Conservation (phyloP, 2,329 filamentous ascomycete genomes). For the Grosmannia serpens region DNA sequence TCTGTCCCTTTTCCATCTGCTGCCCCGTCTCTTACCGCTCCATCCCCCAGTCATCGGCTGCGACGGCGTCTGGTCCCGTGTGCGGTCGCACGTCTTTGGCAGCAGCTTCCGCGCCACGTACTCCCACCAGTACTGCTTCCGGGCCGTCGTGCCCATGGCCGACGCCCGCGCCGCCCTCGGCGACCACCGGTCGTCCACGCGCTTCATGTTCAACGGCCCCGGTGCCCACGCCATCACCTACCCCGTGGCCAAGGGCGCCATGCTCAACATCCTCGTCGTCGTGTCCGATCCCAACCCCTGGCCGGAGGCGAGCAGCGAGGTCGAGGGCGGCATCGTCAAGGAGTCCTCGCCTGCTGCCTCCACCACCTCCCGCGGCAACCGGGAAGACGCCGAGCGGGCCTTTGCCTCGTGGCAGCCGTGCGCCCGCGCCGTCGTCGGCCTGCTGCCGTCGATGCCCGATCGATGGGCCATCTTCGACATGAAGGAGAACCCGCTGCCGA, state of each 20-base stretch:
- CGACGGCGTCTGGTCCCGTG: constrained; percentile 51
- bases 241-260: constrained; percentile 40
- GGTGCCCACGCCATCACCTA: constrained; percentile 49
- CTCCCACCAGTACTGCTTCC: constrained; percentile 48
- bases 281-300: constrained; percentile 14
- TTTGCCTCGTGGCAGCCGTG: constrained; percentile 29
- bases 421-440: constrained; percentile 23
- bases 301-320: not conserved
- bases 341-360: not conserved
- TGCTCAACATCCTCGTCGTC: constrained; percentile 46
- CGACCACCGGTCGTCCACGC: constrained; percentile 32
- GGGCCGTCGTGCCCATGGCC: constrained; percentile 49
- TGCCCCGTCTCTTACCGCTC: not conserved
- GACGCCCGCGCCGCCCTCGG: constrained; percentile 39
- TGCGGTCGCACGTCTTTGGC: constrained; percentile 40
- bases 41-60: constrained; percentile 41
- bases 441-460: constrained; percentile 36
- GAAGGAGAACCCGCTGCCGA: constrained; percentile 30
- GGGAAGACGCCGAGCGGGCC: constrained; percentile 26
- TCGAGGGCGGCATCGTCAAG: not conserved
- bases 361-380: constrained; percentile 24
- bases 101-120: constrained; percentile 33
- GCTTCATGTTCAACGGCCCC: constrained; percentile 45
- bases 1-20: not conserved
- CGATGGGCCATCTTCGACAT: constrained; percentile 47